These are phyloP conservation scores for Solanum habrochaites DNA, from an alignment of 257 asterid species.

Conservation along the genomic window DNA sequence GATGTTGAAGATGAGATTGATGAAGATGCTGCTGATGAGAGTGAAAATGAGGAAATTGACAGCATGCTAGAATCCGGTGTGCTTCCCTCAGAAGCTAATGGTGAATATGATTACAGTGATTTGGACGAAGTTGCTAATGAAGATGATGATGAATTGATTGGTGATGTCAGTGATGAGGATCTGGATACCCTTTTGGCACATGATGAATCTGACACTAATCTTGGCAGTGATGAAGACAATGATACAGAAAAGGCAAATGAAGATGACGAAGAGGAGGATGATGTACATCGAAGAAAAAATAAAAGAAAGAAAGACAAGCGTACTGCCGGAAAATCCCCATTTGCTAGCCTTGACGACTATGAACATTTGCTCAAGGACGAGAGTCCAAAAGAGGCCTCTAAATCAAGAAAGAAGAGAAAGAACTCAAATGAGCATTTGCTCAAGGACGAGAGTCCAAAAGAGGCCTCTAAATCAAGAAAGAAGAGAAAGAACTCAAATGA, in stretches of 20 bases:
- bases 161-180: conserved; percentile 43
- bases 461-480: neutral
- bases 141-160: conserved; percentile 71
- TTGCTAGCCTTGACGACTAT: conserved; percentile 64
- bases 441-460: neutral
- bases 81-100: conserved; percentile 23
- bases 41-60: conserved; percentile 56
- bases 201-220: conserved; percentile 18
- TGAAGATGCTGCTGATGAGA: conserved; percentile 28
- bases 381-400: neutral
- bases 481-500: conserved; percentile 5
- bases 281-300: conserved; percentile 7
- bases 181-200: conserved; percentile 23
- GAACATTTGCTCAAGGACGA: conserved; percentile 35
- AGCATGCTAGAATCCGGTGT: conserved; percentile 32
- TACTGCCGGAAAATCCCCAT: conserved; percentile 39
- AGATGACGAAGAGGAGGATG: conserved; percentile 19
- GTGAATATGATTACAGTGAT: conserved; percentile 58
- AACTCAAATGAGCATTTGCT: neutral
- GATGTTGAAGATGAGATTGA: conserved; percentile 51
- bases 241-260: conserved; percentile 26
- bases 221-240: conserved; percentile 15
- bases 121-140: conserved; percentile 50
- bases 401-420: conserved; percentile 9
- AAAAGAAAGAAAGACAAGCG: conserved; percentile 25